Conservation (phyloP, 1,284 basidiomycete genomes). For the Caloboletus firmus region DNA sequence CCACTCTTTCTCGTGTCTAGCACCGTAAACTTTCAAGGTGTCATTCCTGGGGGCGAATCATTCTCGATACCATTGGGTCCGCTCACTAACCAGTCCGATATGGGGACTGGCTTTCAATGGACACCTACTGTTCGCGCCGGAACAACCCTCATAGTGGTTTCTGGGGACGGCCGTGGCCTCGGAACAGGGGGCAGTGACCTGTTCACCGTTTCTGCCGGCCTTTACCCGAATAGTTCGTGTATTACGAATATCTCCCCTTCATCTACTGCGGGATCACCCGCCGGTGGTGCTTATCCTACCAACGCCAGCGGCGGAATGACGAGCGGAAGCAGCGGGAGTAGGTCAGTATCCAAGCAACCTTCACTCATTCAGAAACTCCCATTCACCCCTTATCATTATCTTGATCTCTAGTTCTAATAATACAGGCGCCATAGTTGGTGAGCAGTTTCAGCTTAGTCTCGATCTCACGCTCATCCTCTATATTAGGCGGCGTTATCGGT, state of each 20-base stretch:
- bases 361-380: not conserved
- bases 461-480: conserved; percentile 9
- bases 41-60: conserved; percentile 77
- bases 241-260: conserved; percentile 62
- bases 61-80: conserved; percentile 56
- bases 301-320: conserved; percentile 38
- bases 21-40: conserved; percentile 59
- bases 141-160: conserved; percentile 63
- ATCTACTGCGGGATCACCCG: conserved; percentile 70
- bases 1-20: conserved; percentile 33
- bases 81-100: conserved; percentile 40
- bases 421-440: conserved; percentile 62
- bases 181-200: conserved; percentile 66
- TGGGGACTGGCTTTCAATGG: conserved; percentile 72
- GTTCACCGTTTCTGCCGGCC: conserved; percentile 52
- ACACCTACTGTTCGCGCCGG: conserved; percentile 59
- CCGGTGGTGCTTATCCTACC: conserved; percentile 73
- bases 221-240: conserved; percentile 50
- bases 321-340: conserved; percentile 14
- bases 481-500: conserved; percentile 60
- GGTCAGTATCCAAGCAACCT: conserved; percentile 25
- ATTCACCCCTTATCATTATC: not conserved
- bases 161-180: conserved; percentile 62
- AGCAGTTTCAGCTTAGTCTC: conserved; percentile 6
- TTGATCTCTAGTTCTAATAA: conserved; percentile 39